These are phyloP conservation scores for Nannochloris sp. DNA, from an alignment of 139 green algal genomes.

Conservation along the genomic window DNA sequence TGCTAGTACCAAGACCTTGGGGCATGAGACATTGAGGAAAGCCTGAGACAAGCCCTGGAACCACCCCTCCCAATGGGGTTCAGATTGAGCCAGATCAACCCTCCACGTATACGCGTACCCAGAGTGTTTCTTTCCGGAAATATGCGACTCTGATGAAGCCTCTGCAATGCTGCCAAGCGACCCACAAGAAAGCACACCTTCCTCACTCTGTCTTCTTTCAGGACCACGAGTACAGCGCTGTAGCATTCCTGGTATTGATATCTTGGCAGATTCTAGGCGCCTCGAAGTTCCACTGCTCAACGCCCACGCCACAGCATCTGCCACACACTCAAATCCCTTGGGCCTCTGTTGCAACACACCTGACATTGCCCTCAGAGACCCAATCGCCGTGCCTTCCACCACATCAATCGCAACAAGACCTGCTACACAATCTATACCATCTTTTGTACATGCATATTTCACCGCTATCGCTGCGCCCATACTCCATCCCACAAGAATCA, in stretches of 20 bases:
- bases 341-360: constrained; percentile 50
- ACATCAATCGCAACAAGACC: constrained; percentile 89
- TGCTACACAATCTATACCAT: constrained; percentile 37
- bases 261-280: constrained; percentile 27
- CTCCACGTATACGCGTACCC: constrained; percentile 40
- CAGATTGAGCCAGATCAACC: constrained; percentile 50
- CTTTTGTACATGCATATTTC: constrained; percentile 7
- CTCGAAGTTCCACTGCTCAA: constrained; percentile 36
- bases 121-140: neutral
- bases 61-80: constrained; percentile 78
- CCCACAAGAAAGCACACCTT: neutral
- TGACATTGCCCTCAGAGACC: constrained; percentile 68
- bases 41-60: constrained; percentile 71
- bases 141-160: neutral
- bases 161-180: constrained; percentile 1
- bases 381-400: constrained; percentile 79
- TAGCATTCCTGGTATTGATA: constrained; percentile 66
- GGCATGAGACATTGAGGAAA: constrained; percentile 53
- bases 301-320: constrained; percentile 48
- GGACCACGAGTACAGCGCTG: too few species aligned
- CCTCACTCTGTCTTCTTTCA: neutral
- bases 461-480: constrained; percentile 80
- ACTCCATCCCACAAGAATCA: constrained; percentile 74
- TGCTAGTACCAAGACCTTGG: constrained; percentile 84
- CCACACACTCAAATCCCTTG: constrained; percentile 35